Base-by-base conservation (phyloP, 371 early-diverging fungal genomes). In the Nematocida sp. region DNA sequence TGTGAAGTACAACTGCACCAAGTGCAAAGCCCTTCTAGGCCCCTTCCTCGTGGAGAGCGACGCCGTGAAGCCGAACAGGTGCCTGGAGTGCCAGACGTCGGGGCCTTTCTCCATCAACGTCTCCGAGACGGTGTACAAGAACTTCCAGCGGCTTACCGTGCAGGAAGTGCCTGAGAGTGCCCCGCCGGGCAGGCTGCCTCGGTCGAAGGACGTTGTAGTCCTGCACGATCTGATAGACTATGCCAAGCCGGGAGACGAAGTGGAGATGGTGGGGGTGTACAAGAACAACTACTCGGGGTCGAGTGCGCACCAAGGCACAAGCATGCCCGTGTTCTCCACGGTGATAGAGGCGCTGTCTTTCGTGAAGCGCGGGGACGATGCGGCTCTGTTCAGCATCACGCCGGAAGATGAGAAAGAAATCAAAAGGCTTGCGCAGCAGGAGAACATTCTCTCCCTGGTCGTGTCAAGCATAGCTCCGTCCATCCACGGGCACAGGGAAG, bases 111-210 rank as follows among this genome's bases (percentile, higher is more conserved):
- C 81, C 49, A 84, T 96, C 46, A 92, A 92, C 79, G 60, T 56
- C 38, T 90, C 91, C 76, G 91, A 92, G 86, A 95, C 97, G 0
- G 87, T 94, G 1, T 98, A 96, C 82, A 88, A 95, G 77, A 93
- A 98, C 85, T 94, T 91, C 79, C 99, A 98, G 85, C 91, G 91
- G 54, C 81, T 96, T 76, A 94, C 95, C 0, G 85, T 98, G 41
- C 97, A 98, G 79, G 99, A 98, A 83, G 88, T 90, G 1, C 99
- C 97, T 19, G 95, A 95, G 1, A 89, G 92, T 0, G 93, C 96
- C 7, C 95, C 94, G 1, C 89, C 95, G 0, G 97, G 96, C 67
- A 89, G 94, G 67, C 85, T 96, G 40, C 99, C 99, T 43, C 87
- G 99, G 37, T 89, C 90, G 67, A 88, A 91, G 49, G 96, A 96